Conservation (phyloP, 116 monocot genomes). For the Posidonia oceanica region DNA sequence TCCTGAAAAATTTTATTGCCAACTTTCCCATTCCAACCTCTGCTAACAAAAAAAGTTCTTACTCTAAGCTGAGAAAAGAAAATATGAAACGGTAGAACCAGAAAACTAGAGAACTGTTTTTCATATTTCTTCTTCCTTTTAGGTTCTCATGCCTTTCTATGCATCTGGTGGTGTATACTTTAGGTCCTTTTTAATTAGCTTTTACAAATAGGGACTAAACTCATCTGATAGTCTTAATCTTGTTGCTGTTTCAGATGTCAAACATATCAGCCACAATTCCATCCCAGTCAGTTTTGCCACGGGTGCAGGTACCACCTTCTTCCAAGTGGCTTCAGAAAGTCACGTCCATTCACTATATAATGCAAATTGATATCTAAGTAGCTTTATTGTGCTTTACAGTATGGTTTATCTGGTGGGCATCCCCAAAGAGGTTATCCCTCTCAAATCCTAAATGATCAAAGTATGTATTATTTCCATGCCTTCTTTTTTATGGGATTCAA, state of each 20-base stretch:
- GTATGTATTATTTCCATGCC: conserved; percentile 6
- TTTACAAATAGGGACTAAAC: too few relatives aligned
- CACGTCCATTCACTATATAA: not conserved
- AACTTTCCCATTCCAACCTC: too few relatives aligned
- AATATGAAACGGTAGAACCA: too few relatives aligned
- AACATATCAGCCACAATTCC: conserved; percentile 68
- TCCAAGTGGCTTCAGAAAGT: not conserved
- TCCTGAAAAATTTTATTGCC: too few relatives aligned
- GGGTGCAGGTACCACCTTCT: conserved; percentile 52
- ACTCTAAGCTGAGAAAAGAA: too few relatives aligned
- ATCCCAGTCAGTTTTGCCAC: conserved; percentile 59
- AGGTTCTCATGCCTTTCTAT: too few relatives aligned
- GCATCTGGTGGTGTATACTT: too few relatives aligned
- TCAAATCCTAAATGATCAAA: conserved; percentile 20
- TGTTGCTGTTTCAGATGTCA: conserved; percentile 40
- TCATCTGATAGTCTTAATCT: not conserved
- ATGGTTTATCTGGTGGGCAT: conserved; percentile 16
- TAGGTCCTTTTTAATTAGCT: too few relatives aligned
- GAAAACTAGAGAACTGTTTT: too few relatives aligned
- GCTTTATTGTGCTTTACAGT: conserved; percentile 8
- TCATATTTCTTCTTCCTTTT: too few relatives aligned
- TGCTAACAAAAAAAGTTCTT: too few relatives aligned
- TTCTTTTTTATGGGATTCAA: not conserved
- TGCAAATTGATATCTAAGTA: not conserved
- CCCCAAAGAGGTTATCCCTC: conserved; percentile 13